Conservation (phyloP, 163 green algal genomes). For the Coccomyxa subellipsoidea region DNA sequence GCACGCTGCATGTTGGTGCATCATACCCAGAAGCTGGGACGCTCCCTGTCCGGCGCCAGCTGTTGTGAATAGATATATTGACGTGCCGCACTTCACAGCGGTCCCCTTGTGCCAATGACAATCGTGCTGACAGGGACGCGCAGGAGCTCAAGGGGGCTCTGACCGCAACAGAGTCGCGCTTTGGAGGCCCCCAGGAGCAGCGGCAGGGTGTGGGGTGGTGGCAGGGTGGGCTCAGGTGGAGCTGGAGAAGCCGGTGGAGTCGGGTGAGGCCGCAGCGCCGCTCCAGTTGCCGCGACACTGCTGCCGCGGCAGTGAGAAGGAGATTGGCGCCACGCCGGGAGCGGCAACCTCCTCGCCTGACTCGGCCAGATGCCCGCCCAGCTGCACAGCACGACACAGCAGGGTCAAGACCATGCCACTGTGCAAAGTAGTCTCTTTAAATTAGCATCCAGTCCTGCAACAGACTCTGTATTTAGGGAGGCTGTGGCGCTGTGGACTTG, state of each 20-base stretch:
- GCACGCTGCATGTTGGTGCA: too few relatives aligned
- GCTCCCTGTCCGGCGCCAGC: too few relatives aligned
- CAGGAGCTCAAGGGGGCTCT: too few relatives aligned
- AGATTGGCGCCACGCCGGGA: conserved; percentile 33
- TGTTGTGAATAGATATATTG: background rate
- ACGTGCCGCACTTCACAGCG: background rate
- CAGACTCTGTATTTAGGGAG: too few relatives aligned
- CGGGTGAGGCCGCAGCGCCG: conserved; percentile 4
- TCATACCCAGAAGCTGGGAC: background rate
- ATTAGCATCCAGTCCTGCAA: too few relatives aligned
- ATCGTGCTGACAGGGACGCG: too few relatives aligned
- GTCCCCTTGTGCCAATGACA: background rate
- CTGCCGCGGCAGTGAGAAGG: conserved; percentile 45
- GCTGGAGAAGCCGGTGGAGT: background rate
- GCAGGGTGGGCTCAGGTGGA: background rate
- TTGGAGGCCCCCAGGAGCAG: too few relatives aligned
- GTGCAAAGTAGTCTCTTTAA: too few relatives aligned
- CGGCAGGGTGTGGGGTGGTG: too few relatives aligned
- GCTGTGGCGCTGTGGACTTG: too few relatives aligned
- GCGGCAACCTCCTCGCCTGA: conserved; percentile 14
- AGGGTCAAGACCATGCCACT: background rate
- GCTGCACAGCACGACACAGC: background rate
- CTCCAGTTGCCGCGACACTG: conserved; percentile 28
- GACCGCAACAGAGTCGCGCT: too few relatives aligned
- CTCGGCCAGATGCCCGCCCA: conserved; percentile 49